Conservation (phyloP, 2,329 filamentous ascomycete species). For the Venturia asperata region DNA sequence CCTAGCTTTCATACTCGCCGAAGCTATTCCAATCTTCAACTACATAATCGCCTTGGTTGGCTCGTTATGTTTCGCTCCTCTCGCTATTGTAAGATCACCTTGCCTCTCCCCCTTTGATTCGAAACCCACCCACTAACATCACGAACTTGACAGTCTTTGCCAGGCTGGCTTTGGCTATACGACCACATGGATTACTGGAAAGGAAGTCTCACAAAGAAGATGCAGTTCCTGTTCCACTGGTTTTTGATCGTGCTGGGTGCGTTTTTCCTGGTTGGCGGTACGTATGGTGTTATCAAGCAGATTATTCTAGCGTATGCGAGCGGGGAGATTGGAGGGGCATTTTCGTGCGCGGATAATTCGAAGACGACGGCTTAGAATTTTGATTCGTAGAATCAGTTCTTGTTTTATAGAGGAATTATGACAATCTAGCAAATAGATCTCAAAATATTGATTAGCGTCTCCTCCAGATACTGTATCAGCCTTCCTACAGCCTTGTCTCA, state of each 20-base stretch:
- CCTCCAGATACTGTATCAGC: too few relatives aligned
- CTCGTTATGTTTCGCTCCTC: constrained; percentile 45
- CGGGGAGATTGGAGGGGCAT: constrained; percentile 41
- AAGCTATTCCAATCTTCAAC: constrained; percentile 50
- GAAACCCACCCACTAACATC: background rate
- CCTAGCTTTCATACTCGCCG: constrained; percentile 45
- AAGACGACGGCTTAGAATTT: constrained; percentile 24
- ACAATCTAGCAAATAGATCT: too few relatives aligned
- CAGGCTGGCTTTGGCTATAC: constrained; percentile 46
- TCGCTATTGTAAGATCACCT: constrained; percentile 33
- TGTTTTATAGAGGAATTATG: too few relatives aligned
- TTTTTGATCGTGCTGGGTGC: constrained; percentile 39
- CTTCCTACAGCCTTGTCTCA: too few relatives aligned
- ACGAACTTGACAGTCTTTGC: constrained; percentile 29
- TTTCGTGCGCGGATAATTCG: constrained; percentile 45
- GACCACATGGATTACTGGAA: constrained; percentile 39
- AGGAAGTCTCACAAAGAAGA: constrained; percentile 31
- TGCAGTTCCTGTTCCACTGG: constrained; percentile 37
- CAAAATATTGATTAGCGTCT: too few relatives aligned
- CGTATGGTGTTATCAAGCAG: constrained; percentile 44
- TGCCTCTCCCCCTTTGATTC: too few relatives aligned
- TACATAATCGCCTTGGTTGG: constrained; percentile 45
- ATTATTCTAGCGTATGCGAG: constrained; percentile 47
- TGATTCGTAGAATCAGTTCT: too few relatives aligned
- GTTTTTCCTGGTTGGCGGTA: constrained; percentile 44